Evolutionary conservation across 495 filamentous ascomycete species (phyloP).

Genomic region (Aspergillus conjunctus): DNA sequence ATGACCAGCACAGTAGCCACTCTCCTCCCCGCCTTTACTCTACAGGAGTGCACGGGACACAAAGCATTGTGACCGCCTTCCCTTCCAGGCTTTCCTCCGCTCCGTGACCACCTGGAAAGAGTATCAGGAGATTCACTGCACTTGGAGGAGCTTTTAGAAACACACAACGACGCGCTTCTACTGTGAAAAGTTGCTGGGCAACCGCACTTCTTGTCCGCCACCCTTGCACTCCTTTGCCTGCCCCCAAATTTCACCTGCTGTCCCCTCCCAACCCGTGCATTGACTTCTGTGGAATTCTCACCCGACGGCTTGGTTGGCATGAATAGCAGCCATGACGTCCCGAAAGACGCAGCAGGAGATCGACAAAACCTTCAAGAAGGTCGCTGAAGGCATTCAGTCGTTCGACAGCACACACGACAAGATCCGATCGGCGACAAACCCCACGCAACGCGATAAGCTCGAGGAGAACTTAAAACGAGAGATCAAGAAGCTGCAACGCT

Average conservation of each 20-base stretch:
- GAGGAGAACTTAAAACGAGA: conserved; percentile 97
- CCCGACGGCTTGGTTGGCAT: conserved; percentile 16
- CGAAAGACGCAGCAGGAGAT: conserved; percentile 96
- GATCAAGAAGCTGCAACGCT: conserved; percentile 98
- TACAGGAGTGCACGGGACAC: conserved; percentile 5
- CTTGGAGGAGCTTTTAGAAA: conserved; percentile 7
- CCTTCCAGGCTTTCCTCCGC: conserved; percentile 23
- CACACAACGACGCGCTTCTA: conserved; percentile 14
- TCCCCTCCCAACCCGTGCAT: conserved; percentile 7
- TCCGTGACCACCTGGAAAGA: conserved; percentile 30
- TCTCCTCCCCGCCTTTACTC: conserved; percentile 11
- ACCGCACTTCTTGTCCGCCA: background rate
- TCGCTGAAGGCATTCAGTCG: conserved; percentile 83
- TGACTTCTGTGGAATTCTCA: conserved; percentile 28
- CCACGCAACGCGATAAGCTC: conserved; percentile 95
- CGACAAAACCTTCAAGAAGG: conserved; percentile 98
- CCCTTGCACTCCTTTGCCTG: background rate
- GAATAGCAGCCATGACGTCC: conserved; percentile 69
- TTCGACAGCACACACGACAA: conserved; percentile 97
- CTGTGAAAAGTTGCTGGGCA: conserved; percentile 22
- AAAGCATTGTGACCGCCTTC: conserved; percentile 33
- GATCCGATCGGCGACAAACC: conserved; percentile 84
- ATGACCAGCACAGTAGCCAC: background rate
- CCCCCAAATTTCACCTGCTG: conserved; percentile 13
- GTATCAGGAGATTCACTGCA: conserved; percentile 22